Evolutionary conservation across 371 early-diverging fungal genomes (phyloP).

Genomic region (Saksenaea vasiformis): DNA sequence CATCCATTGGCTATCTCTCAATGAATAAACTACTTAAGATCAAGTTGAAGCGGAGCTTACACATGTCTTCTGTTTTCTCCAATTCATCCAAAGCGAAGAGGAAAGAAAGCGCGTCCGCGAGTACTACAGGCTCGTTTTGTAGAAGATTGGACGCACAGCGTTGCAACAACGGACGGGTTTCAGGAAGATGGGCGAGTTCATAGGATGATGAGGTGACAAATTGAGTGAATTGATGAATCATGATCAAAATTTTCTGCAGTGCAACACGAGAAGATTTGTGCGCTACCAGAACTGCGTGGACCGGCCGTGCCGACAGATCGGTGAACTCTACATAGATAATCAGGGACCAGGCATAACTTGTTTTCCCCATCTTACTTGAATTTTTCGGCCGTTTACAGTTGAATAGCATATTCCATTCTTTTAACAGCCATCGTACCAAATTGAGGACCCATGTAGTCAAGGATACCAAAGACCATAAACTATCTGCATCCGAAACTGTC

Average conservation of each 20-base stretch:
- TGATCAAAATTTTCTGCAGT: constrained; percentile 23
- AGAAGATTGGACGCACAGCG: constrained; percentile 23
- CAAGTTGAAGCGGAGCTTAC: background rate
- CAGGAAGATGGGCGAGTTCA: constrained; percentile 29
- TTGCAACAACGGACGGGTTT: constrained; percentile 29
- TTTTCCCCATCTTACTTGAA: constrained; percentile 26
- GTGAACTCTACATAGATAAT: constrained; percentile 3
- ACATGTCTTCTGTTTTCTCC: background rate
- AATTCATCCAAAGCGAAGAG: constrained; percentile 24
- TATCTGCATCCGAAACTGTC: constrained; percentile 15
- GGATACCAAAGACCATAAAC: constrained; percentile 43
- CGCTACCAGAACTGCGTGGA: constrained; percentile 35
- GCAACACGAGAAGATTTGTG: constrained; percentile 30
- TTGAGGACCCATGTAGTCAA: constrained; percentile 40
- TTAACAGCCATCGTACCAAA: constrained; percentile 36
- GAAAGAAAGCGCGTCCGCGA: constrained; percentile 30
- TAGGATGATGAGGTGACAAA: constrained; percentile 22
- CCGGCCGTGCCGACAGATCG: constrained; percentile 25
- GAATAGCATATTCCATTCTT: constrained; percentile 40
- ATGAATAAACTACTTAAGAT: background rate
- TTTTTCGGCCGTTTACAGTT: constrained; percentile 27
- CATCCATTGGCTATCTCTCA: constrained; percentile 8
- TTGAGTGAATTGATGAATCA: constrained; percentile 36
- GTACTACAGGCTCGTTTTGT: constrained; percentile 26
- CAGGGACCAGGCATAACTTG: background rate